Evolutionary conservation across 768 basidiomycete species (phyloP), one percentile per base, ranked within the genome.

Genomic region (Amanita subjunquillea): DNA sequence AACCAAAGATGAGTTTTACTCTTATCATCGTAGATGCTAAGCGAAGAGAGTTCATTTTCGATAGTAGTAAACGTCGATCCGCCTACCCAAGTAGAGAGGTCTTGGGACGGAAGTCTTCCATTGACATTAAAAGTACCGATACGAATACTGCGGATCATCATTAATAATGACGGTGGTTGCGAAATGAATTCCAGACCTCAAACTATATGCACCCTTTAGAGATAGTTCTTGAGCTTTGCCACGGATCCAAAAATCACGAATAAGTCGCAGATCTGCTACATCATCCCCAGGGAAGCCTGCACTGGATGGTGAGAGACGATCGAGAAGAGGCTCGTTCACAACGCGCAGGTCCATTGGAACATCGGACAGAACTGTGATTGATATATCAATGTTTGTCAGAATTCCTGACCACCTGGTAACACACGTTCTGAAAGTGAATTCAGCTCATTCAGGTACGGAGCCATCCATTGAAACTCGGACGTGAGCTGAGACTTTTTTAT

Each of bases 41-140:
- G 39, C 29, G 51, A 44, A 13, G 29, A 22, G 23, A 39, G 38
- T 20, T 25, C 48, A 36, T 39, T 34, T 44, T 27, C 20, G 54
- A 29, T 3, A 41, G 52, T 8, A 29, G 54, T 29, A 53, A 25
- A 20, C 48, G 49, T n/a, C 40, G 50, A 58, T 42, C 69, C 63
- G 40, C 76, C 68, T 29, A 88, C 59, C 87, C 88, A 91, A 2
- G 75, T 63, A 4, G 78, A 77, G 7, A 91, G 66, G 60, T 88
- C 85, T 56, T 86, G 83, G 2, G 83, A 80, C 0, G 90, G 86
- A 36, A 77, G 57, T 59, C 81, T 82, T 1, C 87, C 88, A 58
- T 90, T 89, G 43, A 91, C 88, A 58, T 92, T 92, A 70, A 91
- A 92, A 0, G 86, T 87, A 20, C 89, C 87, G 15, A 85, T 54